Evolutionary conservation across 768 basidiomycete species (phyloP).

Genomic region (Filobasidium floriforme): DNA sequence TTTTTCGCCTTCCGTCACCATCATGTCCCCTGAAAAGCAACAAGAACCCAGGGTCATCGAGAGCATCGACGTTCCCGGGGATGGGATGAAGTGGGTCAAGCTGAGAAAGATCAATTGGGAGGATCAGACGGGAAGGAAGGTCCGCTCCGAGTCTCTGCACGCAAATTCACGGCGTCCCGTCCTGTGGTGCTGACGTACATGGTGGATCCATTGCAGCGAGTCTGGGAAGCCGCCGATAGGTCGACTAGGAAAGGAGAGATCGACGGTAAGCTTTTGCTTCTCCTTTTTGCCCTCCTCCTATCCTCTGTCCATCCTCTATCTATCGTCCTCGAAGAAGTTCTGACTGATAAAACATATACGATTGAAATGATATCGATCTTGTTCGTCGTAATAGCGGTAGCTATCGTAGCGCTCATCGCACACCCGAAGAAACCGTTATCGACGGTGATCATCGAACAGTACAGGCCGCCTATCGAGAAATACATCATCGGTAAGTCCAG

Average conservation of each 20-base stretch:
- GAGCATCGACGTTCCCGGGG: slow-evolving; percentile 36
- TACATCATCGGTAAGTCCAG: slow-evolving; percentile 58
- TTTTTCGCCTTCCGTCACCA: not conserved
- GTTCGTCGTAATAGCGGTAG: slow-evolving; percentile 56
- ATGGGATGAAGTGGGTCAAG: slow-evolving; percentile 64
- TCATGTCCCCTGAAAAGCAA: slow-evolving; percentile 11
- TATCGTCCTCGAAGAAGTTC: not conserved
- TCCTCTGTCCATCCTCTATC: too few species aligned
- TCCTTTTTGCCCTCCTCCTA: not conserved
- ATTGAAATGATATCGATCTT: not conserved
- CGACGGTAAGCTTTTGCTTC: slow-evolving; percentile 56
- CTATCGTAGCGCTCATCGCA: slow-evolving; percentile 69
- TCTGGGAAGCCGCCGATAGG: slow-evolving; percentile 86
- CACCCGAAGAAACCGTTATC: slow-evolving; percentile 52
- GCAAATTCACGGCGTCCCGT: too few species aligned
- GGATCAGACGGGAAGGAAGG: slow-evolving; percentile 70
- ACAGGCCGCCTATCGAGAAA: slow-evolving; percentile 74
- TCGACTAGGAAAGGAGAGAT: slow-evolving; percentile 70
- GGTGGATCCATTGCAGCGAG: slow-evolving; percentile 49
- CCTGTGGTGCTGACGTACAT: not conserved
- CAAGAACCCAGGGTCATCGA: slow-evolving; percentile 54
- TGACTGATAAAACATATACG: not conserved
- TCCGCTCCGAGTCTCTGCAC: slow-evolving; percentile 46
- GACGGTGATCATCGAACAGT: slow-evolving; percentile 84
- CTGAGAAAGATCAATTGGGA: slow-evolving; percentile 72